Base-by-base conservation (phyloP, 805 yeast genomes). In the Cephaloascus fragrans region DNA sequence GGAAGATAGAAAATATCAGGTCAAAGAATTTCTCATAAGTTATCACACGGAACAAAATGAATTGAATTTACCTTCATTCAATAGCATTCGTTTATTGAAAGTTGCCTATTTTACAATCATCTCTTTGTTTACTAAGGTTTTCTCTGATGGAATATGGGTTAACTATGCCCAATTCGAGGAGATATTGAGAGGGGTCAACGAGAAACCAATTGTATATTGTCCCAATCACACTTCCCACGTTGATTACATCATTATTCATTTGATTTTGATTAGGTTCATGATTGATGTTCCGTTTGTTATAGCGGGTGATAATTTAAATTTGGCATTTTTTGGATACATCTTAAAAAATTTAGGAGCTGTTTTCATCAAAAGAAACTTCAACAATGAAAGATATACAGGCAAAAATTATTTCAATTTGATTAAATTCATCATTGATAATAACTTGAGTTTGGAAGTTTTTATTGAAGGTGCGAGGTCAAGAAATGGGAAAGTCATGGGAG, bases 381-480 rank as follows among this genome's bases (percentile, higher is more conserved):
- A 62, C 43, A 61, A 62, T 43, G 71, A 59, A 52, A 52, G 41
- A 60, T 65, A 67, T 45, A 64, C 72, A 18, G 77, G 59, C 62
- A 64, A 58, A 52, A 73, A 60, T 55, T 71, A 53, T 58, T 64
- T 57, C 49, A 71, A 56, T 32, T 65, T 69, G 40, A 59, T 77
- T 35, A 75, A 74, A 45, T 71, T 71, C 26, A 45, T 73, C 6
- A 61, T 77, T 20, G 41, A 60, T 18, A 62, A 71, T 42, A 75
- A 77, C 37, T 56, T 68, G 40, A 69, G 69, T 45, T 59, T 77
- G 44, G 82, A 77, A 49, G 75, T 79, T 42, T 77, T 77, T 47
- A 72, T 77, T 37, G 83, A 77, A 52, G 83, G 83, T n/a, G 74
- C 80, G 1, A 64, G 83, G 32, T 75, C 82, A 2, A 62, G 83